These are phyloP conservation scores for Fusarium phyllophilum DNA, from an alignment of 2,329 filamentous ascomycete species.

Conservation along the genomic window DNA sequence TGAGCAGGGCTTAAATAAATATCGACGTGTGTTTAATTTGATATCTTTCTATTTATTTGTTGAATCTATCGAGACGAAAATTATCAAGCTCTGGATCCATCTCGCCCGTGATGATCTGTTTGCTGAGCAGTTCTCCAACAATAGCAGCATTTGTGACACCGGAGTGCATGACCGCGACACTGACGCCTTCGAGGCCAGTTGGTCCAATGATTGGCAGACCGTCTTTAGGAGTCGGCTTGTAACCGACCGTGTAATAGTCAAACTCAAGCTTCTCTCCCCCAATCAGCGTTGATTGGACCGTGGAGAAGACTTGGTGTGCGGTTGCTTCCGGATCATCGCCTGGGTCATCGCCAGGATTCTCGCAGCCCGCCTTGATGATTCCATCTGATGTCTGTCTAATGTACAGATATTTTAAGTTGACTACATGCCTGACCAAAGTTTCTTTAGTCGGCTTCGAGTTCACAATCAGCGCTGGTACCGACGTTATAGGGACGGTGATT, in stretches of 20 bases:
- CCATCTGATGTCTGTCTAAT: conserved; percentile 25
- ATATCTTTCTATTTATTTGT: rapidly evolving
- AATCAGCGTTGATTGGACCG: not conserved
- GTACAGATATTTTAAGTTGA: conserved; percentile 25
- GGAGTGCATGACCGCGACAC: conserved; percentile 32
- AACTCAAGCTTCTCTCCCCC: conserved; percentile 3
- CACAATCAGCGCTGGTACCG: conserved; percentile 18
- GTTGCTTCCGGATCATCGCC: conserved; percentile 18
- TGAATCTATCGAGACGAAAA: not conserved
- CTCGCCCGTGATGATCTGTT: not conserved
- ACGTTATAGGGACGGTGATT: not conserved
- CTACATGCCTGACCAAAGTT: not conserved
- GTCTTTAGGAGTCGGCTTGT: conserved; percentile 21
- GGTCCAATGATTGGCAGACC: conserved; percentile 26
- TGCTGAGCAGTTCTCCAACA: conserved; percentile 25
- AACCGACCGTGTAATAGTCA: conserved; percentile 12
- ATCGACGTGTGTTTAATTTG: rapidly evolving
- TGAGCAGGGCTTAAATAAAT: not conserved
- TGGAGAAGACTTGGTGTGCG: conserved; percentile 5
- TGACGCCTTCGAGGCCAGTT: conserved; percentile 14
- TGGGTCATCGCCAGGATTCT: conserved; percentile 25
- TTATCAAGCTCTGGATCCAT: not conserved
- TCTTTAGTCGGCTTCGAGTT: conserved; percentile 12
- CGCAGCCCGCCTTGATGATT: conserved; percentile 13
- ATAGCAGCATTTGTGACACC: conserved; percentile 31